Evolutionary conservation across 345 rosid species (phyloP), one percentile per base, ranked within the genome.

Genomic region (Orychophragmus violaceus): DNA sequence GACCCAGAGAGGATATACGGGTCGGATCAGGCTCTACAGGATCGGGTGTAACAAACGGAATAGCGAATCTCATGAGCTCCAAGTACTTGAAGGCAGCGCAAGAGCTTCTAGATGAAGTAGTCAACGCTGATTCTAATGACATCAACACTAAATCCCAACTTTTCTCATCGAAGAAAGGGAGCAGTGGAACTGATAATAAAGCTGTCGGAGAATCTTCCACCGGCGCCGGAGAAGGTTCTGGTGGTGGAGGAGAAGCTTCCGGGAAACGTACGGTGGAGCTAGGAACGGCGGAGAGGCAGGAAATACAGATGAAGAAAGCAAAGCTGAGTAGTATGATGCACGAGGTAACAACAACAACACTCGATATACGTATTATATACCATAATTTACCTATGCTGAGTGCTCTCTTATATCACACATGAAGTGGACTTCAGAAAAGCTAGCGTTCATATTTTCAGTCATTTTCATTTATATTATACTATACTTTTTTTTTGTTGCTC

Each of bases 291-390:
- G 98, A 93, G 82, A 88, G 96, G 52, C 98, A 93, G 71, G 98
- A 90, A 59, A 85, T 90, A 86, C 98, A 93, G 89, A 90, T 86
- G 96, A 93, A 84, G 81, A 93, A 90, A 79, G 97, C 96, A 5
- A 93, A 90, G 77, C 87, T 93, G 23, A 84, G 84, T 35, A 83
- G 46, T 80, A 93, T 93, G 97, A 88, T 93, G 42, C 96, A 90
- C 37, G 97, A 93, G 97, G 98, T 93, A 73, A 58, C 61, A 55
- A 63, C 36, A 41, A 16, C 13, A 55, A 12, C 30, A 21, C 27
- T 9, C 0, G 36, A 28, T 23, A 46, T 52, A 74, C 68, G 48
- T 66, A 68, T 52, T 66, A 66, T 61, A 30, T 73, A 66, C 24
- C 28, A 64, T 22, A 17, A 59, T 22, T 18, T 37, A 53, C 33